These are phyloP conservation scores for Pythium aristosporum DNA, from an alignment of 352 stramenopile species.

Conservation along the genomic window DNA sequence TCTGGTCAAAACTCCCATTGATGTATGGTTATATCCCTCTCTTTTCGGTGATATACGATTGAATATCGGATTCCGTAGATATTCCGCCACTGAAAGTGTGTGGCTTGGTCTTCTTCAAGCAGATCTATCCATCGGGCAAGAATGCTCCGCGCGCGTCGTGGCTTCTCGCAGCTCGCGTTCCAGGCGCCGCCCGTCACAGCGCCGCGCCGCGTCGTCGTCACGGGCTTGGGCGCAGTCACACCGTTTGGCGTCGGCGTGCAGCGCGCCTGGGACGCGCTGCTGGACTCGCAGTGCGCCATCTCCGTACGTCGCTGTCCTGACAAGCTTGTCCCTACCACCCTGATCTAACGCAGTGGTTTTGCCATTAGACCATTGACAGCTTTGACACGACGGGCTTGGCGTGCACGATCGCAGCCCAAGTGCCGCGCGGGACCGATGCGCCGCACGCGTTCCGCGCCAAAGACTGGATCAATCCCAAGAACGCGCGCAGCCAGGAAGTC, in stretches of 20 bases:
- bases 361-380: constrained; percentile 41
- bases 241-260: constrained; percentile 87
- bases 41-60: background rate
- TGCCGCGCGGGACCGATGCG: constrained; percentile 57
- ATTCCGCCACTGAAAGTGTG: background rate
- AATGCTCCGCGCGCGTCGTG: constrained; percentile 25
- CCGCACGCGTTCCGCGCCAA: constrained; percentile 53
- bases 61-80: background rate
- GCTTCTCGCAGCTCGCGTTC: constrained; percentile 69
- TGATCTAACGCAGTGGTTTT: background rate
- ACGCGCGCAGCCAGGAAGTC: constrained; percentile 68
- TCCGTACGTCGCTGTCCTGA: constrained; percentile 26
- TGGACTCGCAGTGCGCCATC: constrained; percentile 80
- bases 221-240: constrained; percentile 89
- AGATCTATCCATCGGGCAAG: background rate
- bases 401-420: constrained; percentile 70
- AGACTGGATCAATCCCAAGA: constrained; percentile 72
- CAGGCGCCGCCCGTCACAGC: constrained; percentile 48
- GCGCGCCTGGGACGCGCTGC: constrained; percentile 78
- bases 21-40: too few relatives aligned
- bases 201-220: constrained; percentile 89
- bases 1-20: background rate
- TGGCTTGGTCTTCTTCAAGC: constrained; percentile 14
- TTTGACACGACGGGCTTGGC: constrained; percentile 60
- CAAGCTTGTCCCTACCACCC: background rate